These are phyloP conservation scores for Magnaporthiopsis poae DNA, from an alignment of 2,329 filamentous ascomycete species.

Conservation along the genomic window DNA sequence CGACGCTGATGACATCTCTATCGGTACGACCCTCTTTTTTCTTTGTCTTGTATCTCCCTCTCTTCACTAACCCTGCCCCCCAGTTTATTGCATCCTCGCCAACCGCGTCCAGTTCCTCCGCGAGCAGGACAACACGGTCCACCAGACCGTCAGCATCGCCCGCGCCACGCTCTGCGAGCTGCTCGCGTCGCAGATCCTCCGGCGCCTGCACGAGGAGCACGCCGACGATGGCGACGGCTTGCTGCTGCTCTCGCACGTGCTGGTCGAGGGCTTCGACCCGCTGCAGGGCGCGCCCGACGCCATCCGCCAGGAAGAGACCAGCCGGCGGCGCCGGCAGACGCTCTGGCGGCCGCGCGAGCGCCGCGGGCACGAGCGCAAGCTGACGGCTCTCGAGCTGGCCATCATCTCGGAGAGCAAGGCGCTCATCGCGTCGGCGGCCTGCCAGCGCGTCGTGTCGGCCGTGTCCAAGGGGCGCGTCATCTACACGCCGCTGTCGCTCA, in stretches of 20 bases:
- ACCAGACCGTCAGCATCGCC: slow-evolving; percentile 60
- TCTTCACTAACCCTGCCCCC: background rate
- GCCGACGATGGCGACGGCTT: slow-evolving; percentile 45
- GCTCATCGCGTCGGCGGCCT: slow-evolving; percentile 67
- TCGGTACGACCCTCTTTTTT: slow-evolving; percentile 30
- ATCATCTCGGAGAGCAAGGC: slow-evolving; percentile 74
- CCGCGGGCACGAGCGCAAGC: slow-evolving; percentile 38
- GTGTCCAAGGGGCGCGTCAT: slow-evolving; percentile 73
- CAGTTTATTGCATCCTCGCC: slow-evolving; percentile 63
- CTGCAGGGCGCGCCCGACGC: slow-evolving; percentile 58
- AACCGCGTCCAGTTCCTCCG: slow-evolving; percentile 61
- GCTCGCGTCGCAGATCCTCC: slow-evolving; percentile 55
- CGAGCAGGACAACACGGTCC: slow-evolving; percentile 54
- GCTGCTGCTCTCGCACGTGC: slow-evolving; percentile 55
- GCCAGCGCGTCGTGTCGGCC: slow-evolving; percentile 71
- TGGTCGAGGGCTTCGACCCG: slow-evolving; percentile 62
- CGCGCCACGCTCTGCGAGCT: slow-evolving; percentile 60
- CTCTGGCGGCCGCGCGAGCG: slow-evolving; percentile 31
- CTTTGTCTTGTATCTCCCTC: background rate
- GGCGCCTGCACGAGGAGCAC: slow-evolving; percentile 59
- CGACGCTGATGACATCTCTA: slow-evolving; percentile 53
- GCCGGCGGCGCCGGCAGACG: slow-evolving; percentile 10
- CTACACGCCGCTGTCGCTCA: slow-evolving; percentile 71
- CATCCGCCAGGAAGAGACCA: slow-evolving; percentile 11
- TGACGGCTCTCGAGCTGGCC: slow-evolving; percentile 70